Base-by-base conservation (phyloP, 177 flowering plant genomes). In the Tripterygium wilfordii region DNA sequence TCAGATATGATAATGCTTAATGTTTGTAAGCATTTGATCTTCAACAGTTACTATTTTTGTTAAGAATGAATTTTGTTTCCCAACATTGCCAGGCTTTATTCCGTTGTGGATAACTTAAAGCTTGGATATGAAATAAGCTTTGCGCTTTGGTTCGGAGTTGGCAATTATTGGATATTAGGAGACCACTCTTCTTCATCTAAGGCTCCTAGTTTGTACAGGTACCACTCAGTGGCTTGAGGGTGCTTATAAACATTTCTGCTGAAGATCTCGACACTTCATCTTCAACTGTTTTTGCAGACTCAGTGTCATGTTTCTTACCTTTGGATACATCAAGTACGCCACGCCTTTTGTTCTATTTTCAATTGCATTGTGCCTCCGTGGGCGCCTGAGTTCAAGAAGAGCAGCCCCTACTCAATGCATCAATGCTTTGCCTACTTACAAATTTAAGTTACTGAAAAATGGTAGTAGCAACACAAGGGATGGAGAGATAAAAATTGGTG, bases 61-160 rank as follows among this genome's bases (percentile, higher is more conserved):
- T 5, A 35, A 35, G 16, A 10, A 10, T 35, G 38, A 10, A 10
- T 13, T 6, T 35, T 15, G 4, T 10, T 35, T 15, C 14, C 4
- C 7, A 35, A 10, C 38, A 10, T 37, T 33, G 17, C 38, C 70
- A 85, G 94, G 63, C 31, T 88, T 32, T 66, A 69, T 43, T 68
- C 44, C 6, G 64, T 75, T 19, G 71, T 85, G 36, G 91, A 83
- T 42, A 77, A 83, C 67, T 72, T 82, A 49, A 88, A 80, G 62
- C 74, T 80, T 81, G 86, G 69, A 2, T 51, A 85, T 62, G 96
- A 88, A 64, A 85, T 90, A 72, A 82, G 83, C 73, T 88, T 88
- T 71, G 94, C 91, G 0, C 73, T 83, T 38, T 88, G 96, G 96
- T 85, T 85, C 68, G 94, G 85, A 20, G 88, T 88, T 39, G 94